A percentile compares a stretch with the other conserved stretches of the same genome.
phyloP scores from a whole-genome alignment of 2,329 filamentous ascomycete species.

The Pestalotiopsis sp. region DNA sequence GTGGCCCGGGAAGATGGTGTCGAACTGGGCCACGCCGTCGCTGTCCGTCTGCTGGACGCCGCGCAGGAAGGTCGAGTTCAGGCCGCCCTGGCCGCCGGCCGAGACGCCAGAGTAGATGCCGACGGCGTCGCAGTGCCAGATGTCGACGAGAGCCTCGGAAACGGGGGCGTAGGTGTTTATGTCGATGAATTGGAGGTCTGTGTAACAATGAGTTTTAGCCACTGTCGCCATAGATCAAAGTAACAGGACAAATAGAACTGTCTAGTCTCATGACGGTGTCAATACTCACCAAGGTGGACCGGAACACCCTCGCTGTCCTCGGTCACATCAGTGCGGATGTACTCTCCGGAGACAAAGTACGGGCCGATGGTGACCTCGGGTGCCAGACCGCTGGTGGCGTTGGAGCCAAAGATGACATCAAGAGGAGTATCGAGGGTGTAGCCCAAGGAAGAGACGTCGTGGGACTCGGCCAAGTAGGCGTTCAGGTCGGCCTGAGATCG shows the following conservation, averaged over 20 bases:
- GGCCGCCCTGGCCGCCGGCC: conserved; percentile 29
- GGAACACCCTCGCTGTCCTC: conserved; percentile 40
- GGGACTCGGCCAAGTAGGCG: conserved; percentile 26
- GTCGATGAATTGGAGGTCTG: conserved; percentile 41
- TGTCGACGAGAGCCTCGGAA: conserved; percentile 37
- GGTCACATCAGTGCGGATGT: conserved; percentile 39
- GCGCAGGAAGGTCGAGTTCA: conserved; percentile 48
- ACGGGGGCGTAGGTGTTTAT: conserved; percentile 37
- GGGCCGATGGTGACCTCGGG: conserved; percentile 33
- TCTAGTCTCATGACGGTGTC: too few relatives aligned
- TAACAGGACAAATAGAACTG: too few relatives aligned
- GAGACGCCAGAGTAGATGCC: conserved; percentile 40
- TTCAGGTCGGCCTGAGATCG: conserved; percentile 27
- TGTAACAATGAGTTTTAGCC: background rate
- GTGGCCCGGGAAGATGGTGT: conserved; percentile 49
- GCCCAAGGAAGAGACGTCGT: conserved; percentile 29
- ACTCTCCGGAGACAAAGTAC: conserved; percentile 37
- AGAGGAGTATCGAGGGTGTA: conserved; percentile 39
- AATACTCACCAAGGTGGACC: conserved; percentile 31
- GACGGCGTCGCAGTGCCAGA: conserved; percentile 42
- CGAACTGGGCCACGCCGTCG: conserved; percentile 50
- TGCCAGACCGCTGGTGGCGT: conserved; percentile 31
- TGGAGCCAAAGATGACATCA: conserved; percentile 33
- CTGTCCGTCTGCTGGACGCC: conserved; percentile 49
- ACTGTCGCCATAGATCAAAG: background rate